Conservation (phyloP, 106 monocot species). For the Vanilla planifolia region DNA sequence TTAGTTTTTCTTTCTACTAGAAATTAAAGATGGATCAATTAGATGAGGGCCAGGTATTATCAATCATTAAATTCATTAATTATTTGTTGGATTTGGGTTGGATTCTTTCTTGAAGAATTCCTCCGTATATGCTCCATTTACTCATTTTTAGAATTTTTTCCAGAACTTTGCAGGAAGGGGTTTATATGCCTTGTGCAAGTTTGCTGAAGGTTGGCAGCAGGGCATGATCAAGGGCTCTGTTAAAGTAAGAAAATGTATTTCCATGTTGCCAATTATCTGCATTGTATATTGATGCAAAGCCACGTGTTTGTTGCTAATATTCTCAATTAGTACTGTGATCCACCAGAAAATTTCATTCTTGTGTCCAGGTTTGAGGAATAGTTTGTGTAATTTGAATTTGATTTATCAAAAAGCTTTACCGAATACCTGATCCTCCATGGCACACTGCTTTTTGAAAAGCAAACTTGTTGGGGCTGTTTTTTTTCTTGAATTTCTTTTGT, state of each 20-base stretch:
- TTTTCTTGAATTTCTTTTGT: too few species aligned
- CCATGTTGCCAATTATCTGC: too few species aligned
- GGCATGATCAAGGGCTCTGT: slow-evolving; percentile 19
- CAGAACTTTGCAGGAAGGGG: slow-evolving; percentile 56
- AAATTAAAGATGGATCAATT: slow-evolving; percentile 47
- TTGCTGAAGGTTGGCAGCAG: slow-evolving; percentile 28
- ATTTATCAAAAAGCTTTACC: too few species aligned
- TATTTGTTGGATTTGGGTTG: background rate
- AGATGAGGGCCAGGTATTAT: slow-evolving; percentile 44
- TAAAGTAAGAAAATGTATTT: slow-evolving; percentile 17
- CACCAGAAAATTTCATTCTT: too few species aligned
- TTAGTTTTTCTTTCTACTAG: slow-evolving; percentile 20
- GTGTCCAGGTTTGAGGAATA: too few species aligned
- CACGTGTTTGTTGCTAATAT: too few species aligned
- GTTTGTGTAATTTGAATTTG: too few species aligned
- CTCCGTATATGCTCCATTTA: background rate
- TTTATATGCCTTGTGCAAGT: slow-evolving; percentile 44
- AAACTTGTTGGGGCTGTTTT: too few species aligned
- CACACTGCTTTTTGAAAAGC: too few species aligned
- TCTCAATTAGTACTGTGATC: too few species aligned
- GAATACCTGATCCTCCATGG: too few species aligned
- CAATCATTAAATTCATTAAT: background rate
- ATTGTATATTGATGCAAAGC: too few species aligned
- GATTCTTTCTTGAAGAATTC: background rate
- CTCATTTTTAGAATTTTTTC: background rate